Evolutionary conservation across 2,329 filamentous ascomycete species (phyloP).

Genomic region (Cercospora nicotianae): DNA sequence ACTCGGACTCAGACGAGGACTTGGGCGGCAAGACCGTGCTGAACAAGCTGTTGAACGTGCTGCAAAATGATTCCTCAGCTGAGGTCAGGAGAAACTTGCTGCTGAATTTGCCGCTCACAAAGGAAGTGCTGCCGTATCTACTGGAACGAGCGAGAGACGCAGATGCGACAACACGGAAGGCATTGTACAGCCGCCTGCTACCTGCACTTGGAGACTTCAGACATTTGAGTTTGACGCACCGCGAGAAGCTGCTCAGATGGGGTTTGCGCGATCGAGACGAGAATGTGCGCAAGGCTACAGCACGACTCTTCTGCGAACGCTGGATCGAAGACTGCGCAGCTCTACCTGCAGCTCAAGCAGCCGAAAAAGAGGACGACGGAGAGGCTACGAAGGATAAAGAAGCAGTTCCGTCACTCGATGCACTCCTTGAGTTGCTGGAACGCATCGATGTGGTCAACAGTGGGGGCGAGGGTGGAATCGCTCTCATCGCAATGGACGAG

Average conservation of each 20-base stretch:
- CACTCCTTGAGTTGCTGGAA: slow-evolving; percentile 84
- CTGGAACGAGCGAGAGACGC: slow-evolving; percentile 88
- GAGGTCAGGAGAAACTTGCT: slow-evolving; percentile 88
- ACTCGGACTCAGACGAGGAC: slow-evolving; percentile 68
- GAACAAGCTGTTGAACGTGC: slow-evolving; percentile 78
- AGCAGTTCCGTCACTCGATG: slow-evolving; percentile 71
- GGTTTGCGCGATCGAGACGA: slow-evolving; percentile 92
- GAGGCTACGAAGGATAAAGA: slow-evolving; percentile 48
- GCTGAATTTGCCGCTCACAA: slow-evolving; percentile 83
- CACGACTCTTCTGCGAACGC: slow-evolving; percentile 85
- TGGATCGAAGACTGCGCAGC: slow-evolving; percentile 96
- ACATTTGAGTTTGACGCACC: slow-evolving; percentile 86
- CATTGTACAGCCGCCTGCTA: slow-evolving; percentile 82
- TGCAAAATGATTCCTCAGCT: slow-evolving; percentile 91
- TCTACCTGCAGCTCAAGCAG: slow-evolving; percentile 58
- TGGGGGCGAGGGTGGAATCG: slow-evolving; percentile 84
- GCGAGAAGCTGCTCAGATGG: slow-evolving; percentile 94
- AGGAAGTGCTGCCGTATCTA: slow-evolving; percentile 78
- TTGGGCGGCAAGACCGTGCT: slow-evolving; percentile 67
- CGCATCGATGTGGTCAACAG: slow-evolving; percentile 91
- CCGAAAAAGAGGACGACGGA: slow-evolving; percentile 55
- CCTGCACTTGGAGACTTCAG: slow-evolving; percentile 92
- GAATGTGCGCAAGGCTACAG: slow-evolving; percentile 87
- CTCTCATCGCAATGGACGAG: slow-evolving; percentile 87
- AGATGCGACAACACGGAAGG: slow-evolving; percentile 78